Base-by-base conservation (phyloP, 2,329 filamentous ascomycete species). In the Fusarium hainanense region DNA sequence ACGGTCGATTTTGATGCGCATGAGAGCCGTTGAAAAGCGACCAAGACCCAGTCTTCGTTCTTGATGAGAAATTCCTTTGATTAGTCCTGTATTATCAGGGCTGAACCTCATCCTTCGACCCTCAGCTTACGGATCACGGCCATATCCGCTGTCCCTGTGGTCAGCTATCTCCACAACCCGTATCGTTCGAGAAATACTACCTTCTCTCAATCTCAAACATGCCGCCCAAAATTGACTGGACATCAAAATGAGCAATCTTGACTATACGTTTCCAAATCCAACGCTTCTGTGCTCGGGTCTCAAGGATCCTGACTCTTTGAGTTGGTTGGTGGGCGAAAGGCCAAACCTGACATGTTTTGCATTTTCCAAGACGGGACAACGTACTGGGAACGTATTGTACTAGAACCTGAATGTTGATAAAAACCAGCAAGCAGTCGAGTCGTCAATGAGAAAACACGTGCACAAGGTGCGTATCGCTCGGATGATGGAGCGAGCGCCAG, bases 11-110 rank as follows among this genome's bases (percentile, higher is more conserved):
- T 69, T 62, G 62, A 72, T 67, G 57, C 43, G 52, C 32, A 63
- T 48, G 58, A 21, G 50, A 30, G 21, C 13, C 23, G 23, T 51
- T 37, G 48, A 27, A 23, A 41, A 51, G 18, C 23, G 48, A 50
- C 18, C 48, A 59, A 28, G 27, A 30, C n/a, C 27, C 46, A 28
- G 32, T 42, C 58, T 55, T 52, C 30, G 47, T 46, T 25, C 28
- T 43, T 25, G 25, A 48, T 25, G 43, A 57, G 52, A 32, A 37
- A 25, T 65, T 42, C 46, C 43, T 37, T 54, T 58, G 40, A n/a
- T 69, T 60, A 69, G 56, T 66, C 68, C 64, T 69, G 52, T 32
- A 66, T 66, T 42, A 21, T 71, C 68, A 69, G 59, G 68, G 59
- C 64, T 69, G 68, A 60, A 52, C 40, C 27, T 58, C 48, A 44